Conservation (phyloP, 495 filamentous ascomycete species). For the Paragyromitra xinjiangensis region DNA sequence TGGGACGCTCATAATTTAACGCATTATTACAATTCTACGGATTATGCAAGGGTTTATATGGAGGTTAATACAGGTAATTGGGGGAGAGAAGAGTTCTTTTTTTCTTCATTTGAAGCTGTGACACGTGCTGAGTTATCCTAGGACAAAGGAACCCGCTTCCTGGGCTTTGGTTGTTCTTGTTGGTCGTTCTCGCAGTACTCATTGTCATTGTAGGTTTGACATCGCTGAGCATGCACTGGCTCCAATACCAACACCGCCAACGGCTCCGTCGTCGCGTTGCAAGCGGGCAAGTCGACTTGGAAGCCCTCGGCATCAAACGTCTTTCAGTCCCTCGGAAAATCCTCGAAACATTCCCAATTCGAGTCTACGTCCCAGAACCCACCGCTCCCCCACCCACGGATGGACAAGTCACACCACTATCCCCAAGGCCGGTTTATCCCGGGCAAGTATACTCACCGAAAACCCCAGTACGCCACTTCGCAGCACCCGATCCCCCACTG, state of each 20-base stretch:
- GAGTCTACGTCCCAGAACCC: slow-evolving; percentile 66
- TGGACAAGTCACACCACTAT: slow-evolving; percentile 39
- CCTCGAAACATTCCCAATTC: slow-evolving; percentile 76
- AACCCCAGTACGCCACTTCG: slow-evolving; percentile 57
- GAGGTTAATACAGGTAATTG: slow-evolving; percentile 69
- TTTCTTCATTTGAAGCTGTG: slow-evolving; percentile 41
- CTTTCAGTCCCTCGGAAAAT: slow-evolving; percentile 73
- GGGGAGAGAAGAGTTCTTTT: slow-evolving; percentile 27
- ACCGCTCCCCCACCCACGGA: slow-evolving; percentile 13
- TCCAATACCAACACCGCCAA: slow-evolving; percentile 72
- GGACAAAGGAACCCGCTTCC: slow-evolving; percentile 63
- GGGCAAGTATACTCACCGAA: slow-evolving; percentile 35
- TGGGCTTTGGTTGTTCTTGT: slow-evolving; percentile 81
- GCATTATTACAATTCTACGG: slow-evolving; percentile 59
- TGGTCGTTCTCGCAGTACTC: slow-evolving; percentile 80
- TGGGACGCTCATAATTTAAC: slow-evolving; percentile 67
- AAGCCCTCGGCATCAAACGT: slow-evolving; percentile 78
- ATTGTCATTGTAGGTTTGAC: slow-evolving; percentile 70
- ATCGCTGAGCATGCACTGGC: slow-evolving; percentile 75
- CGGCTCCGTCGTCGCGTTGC: slow-evolving; percentile 73
- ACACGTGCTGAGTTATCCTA: slow-evolving; percentile 63
- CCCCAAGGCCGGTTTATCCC: slow-evolving; percentile 39
- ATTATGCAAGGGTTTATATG: slow-evolving; percentile 68
- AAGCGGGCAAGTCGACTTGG: slow-evolving; percentile 80
- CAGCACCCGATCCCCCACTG: slow-evolving; percentile 52